Conservation (phyloP, 805 yeast species). For the Jamesozyma lodderae region DNA sequence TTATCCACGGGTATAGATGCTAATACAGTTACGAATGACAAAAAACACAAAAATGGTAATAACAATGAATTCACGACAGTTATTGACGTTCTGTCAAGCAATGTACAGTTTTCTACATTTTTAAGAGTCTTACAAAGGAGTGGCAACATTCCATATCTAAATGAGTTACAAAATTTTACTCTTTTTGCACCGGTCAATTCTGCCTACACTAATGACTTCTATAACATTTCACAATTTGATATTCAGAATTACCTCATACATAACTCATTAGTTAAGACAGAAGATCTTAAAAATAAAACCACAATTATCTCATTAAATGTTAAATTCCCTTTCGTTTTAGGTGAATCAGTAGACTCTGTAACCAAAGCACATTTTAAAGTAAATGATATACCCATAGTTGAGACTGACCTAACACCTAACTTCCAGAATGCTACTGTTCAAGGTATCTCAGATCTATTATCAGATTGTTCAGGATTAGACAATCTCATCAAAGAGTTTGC, state of each 20-base stretch:
- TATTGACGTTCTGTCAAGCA: constrained; percentile 59
- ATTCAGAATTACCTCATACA: constrained; percentile 25
- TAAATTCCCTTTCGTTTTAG: constrained; percentile 15
- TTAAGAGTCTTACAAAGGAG: constrained; percentile 50
- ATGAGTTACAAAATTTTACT: constrained; percentile 53
- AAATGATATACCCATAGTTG: constrained; percentile 36
- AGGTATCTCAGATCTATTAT: constrained; percentile 44
- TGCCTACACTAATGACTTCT: constrained; percentile 42
- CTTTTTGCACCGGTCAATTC: constrained; percentile 75
- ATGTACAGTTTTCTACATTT: constrained; percentile 59
- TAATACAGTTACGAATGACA: neutral
- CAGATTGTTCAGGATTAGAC: constrained; percentile 29
- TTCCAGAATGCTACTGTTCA: constrained; percentile 60
- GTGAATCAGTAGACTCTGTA: constrained; percentile 7
- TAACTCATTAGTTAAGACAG: constrained; percentile 30
- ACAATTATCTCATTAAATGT: constrained; percentile 10
- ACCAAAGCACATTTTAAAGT: constrained; percentile 5
- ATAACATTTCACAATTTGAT: constrained; percentile 9
- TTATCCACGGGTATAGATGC: neutral
- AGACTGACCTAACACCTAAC: constrained; percentile 47
- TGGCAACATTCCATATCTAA: constrained; percentile 55
- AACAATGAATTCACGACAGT: constrained; percentile 36
- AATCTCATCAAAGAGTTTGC: neutral
- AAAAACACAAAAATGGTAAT: constrained; percentile 7
- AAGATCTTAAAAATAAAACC: constrained; percentile 9